Base-by-base conservation (phyloP, 2,329 filamentous ascomycete species). In the Penicillium polonicum region DNA sequence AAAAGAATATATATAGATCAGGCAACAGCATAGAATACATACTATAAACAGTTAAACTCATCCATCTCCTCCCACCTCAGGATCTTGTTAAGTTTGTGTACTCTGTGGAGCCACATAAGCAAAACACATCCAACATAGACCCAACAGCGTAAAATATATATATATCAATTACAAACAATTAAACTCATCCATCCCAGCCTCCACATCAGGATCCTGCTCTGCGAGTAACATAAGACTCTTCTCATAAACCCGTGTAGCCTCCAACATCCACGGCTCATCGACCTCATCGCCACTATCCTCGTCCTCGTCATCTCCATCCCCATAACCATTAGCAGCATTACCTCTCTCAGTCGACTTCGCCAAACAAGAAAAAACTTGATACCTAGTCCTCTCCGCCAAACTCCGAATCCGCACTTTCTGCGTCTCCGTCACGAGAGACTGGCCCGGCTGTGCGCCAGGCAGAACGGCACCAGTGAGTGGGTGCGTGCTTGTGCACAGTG, bases 401-500 rank as follows among this genome's bases (percentile, higher is more conserved):
- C 90, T 90, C 69, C 90, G 88, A 62, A 92, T 88, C 41, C 93
- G 84, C 8, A 97, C 91, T 81, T 94, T 96, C 72, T 97, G 91
- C 19, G 87, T 91, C 79, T 90, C 88, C 0, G 90, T 88, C 9
- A 76, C 76, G 0, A 72, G 64, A 58, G 80, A 75, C 5, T 81
- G 77, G 0, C 83, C 83, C 7, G 78, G 80, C 62, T 86, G 84
- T 61, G 92, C 91, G 0, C 91, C 91, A 0, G 90, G 87, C 1
- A 96, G 78, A 0, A 78, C 67, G 39, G 87, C 84, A 0, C 83
- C 82, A 0, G 87, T 87, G 15, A 87, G 83, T 4, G 86, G 75
- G 67, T 96, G 53, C 86, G 57, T 82, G 76, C 4, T 89, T 89
- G 25, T 80, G 77, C 1, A 96, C 71, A 97, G 78, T 57, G 88